Conservation (phyloP, 2,329 filamentous ascomycete species). For the Stromatinia cepivora region DNA sequence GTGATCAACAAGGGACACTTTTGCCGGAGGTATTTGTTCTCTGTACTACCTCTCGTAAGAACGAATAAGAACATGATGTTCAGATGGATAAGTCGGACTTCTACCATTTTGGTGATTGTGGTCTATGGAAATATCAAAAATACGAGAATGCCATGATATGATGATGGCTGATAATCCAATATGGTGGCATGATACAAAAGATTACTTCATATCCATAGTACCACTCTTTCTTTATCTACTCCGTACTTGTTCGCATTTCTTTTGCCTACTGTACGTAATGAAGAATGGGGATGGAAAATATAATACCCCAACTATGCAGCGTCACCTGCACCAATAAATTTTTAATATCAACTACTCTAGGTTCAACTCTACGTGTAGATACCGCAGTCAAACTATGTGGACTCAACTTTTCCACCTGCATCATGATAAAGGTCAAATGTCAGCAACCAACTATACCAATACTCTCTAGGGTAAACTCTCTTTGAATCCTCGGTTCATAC, state of each 20-base stretch:
- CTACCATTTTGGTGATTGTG: neutral
- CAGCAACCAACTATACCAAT: neutral
- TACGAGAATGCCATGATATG: no score
- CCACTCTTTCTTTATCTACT: no score
- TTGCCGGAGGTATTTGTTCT: neutral
- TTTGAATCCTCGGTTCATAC: no score
- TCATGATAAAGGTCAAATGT: neutral
- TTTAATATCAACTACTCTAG: no score
- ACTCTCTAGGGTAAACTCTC: neutral
- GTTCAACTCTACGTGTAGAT: no score
- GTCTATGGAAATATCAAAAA: no score
- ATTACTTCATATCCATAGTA: no score
- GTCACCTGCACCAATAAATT: no score
- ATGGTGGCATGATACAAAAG: no score
- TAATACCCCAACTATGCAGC: no score
- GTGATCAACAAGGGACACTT: neutral
- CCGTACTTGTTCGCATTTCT: neutral
- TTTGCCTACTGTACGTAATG: constrained; percentile 9
- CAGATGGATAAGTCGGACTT: neutral
- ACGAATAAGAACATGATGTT: neutral
- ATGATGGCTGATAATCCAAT: no score
- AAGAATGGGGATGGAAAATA: neutral
- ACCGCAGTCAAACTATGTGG: neutral
- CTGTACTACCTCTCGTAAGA: neutral
- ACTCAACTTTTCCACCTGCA: neutral